These are phyloP conservation scores for Phytophthora sp. DNA, from an alignment of 352 stramenopile genomes.

Conservation along the genomic window DNA sequence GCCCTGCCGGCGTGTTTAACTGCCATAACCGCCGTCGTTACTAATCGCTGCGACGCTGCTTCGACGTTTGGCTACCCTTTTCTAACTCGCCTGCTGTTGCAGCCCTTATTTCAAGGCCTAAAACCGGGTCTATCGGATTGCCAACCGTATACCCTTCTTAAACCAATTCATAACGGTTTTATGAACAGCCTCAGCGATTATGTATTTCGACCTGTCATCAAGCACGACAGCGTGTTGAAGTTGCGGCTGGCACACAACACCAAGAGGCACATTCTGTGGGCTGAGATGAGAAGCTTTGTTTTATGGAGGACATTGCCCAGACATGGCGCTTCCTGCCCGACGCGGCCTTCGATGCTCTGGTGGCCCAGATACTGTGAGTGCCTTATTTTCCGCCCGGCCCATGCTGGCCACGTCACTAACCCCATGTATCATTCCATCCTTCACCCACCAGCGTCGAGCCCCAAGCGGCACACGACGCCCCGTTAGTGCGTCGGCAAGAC, in stretches of 20 bases:
- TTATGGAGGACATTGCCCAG: conserved; percentile 17
- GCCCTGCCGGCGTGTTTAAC: conserved; percentile 12
- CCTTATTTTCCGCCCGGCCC: neutral
- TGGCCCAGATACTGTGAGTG: conserved; percentile 61
- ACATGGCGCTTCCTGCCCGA: conserved; percentile 42
- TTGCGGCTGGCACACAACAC: too few species aligned
- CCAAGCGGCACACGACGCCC: conserved; percentile 35
- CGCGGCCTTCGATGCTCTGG: conserved; percentile 52
- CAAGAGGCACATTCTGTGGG: too few species aligned
- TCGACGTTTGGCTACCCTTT: conserved; percentile 10
- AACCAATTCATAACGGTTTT: neutral
- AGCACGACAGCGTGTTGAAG: neutral
- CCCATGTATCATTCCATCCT: conserved; percentile 20
- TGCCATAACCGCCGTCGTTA: conserved; percentile 11
- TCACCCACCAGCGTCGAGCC: conserved; percentile 46
- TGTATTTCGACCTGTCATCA: neutral
- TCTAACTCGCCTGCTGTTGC: neutral
- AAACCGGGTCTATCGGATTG: neutral
- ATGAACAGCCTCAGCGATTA: neutral
- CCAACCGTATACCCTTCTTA: neutral
- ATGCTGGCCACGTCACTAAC: conserved; percentile 12
- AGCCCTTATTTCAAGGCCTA: neutral
- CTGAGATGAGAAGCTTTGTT: conserved; percentile 28
- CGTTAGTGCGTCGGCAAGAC: conserved; percentile 23
- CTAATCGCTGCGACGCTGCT: conserved; percentile 11